phyloP scores from a whole-genome alignment of 352 stramenopile species.

The Globisporangium paddicum region DNA sequence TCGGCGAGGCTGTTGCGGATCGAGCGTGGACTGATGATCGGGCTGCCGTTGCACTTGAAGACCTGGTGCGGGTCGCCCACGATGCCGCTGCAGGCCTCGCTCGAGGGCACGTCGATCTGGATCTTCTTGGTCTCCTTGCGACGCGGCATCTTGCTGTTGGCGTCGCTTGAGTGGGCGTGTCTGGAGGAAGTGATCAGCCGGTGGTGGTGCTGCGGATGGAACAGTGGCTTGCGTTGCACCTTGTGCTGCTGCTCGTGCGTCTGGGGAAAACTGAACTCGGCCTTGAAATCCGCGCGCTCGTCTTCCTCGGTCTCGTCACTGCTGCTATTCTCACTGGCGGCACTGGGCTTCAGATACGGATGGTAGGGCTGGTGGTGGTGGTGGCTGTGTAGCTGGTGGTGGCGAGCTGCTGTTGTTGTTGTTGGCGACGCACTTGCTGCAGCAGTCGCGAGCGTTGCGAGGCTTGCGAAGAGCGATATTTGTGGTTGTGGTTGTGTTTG shows the following conservation, averaged over 20 bases:
- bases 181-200: slow-evolving; percentile 7
- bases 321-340: neutral
- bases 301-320: slow-evolving; percentile 8
- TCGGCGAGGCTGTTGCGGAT: slow-evolving; percentile 65
- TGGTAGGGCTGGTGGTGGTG: slow-evolving; percentile 15
- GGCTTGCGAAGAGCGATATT: slow-evolving; percentile 3
- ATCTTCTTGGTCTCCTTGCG: slow-evolving; percentile 54
- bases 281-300: neutral
- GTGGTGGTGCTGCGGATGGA: slow-evolving; percentile 18
- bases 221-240: slow-evolving; percentile 2
- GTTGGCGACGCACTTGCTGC: neutral
- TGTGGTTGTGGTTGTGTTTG: neutral
- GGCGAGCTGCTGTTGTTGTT: neutral
- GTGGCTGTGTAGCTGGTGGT: slow-evolving; percentile 11
- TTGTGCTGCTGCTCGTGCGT: neutral
- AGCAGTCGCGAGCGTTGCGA: slow-evolving; percentile 14
- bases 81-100: slow-evolving; percentile 7
- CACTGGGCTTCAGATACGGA: slow-evolving; percentile 11
- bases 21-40: slow-evolving; percentile 62
- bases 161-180: neutral
- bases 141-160: slow-evolving; percentile 38
- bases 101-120: slow-evolving; percentile 32
- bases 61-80: slow-evolving; percentile 41
- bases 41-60: slow-evolving; percentile 53
- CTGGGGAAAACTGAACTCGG: slow-evolving; percentile 1